Base-by-base conservation (phyloP, 2,329 filamentous ascomycete species). In the Xylaria sp. region DNA sequence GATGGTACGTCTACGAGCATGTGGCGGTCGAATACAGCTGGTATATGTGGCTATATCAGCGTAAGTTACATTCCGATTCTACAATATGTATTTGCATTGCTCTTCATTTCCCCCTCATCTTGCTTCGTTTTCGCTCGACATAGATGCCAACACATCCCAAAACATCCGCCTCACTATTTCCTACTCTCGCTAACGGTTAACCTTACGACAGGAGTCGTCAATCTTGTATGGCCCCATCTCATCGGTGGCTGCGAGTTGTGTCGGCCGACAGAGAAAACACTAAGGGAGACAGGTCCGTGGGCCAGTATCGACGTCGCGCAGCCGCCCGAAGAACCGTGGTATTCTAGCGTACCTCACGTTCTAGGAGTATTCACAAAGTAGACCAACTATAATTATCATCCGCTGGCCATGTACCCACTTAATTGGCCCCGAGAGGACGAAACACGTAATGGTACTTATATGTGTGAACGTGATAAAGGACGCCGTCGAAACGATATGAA, bases 1-100 rank as follows among this genome's bases (percentile, higher is more conserved):
- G 84, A 42, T 90, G 87, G 87, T 87, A 89, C 67, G 82, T 87
- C 0, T 90, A 84, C 70, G 88, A 90, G 79, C 88, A 90, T 72
- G 86, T 90, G 44, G 74, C 76, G 61, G 77, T 76, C 56, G 77
- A 78, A 49, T 71, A 76, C 4, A 79, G 78, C 10, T 78, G 79
- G 72, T 73, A 77, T 27, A 79, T 87, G 72, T 67, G 72, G 13
- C 59, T 79, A 17, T 88, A 87, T 74, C 86, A 88, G 73, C 77
- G 86, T 86, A 72, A 79, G 85, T 80, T 22, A 47, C 2, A 42
- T 2, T 36, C n/a, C 38, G 15, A 6, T n/a, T 13, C 5, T 17
- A n/a, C n/a, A n/a, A n/a, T n/a, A n/a, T n/a, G n/a, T 36, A 13
- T 50, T 20, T 33, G 11, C 25, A 9, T 10, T 7, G 10, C 33